phyloP scores from a whole-genome alignment of 225 moss, liverwort and hornwort genomes.

The Lunularia cruciata region DNA sequence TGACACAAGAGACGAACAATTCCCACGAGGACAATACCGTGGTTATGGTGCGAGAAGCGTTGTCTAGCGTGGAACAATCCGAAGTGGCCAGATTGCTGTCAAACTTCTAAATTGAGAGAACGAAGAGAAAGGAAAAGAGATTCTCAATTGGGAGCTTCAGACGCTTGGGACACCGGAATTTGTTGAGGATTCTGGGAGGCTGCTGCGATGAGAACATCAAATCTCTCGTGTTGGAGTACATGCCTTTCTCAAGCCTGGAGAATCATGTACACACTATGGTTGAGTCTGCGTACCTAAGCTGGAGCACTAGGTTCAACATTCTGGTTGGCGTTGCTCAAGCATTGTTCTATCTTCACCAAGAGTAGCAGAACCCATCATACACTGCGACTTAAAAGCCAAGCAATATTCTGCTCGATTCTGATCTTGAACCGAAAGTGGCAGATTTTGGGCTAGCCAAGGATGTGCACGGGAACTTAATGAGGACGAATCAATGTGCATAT shows the following conservation, averaged over 20 bases:
- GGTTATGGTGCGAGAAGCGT: slow-evolving; percentile 32
- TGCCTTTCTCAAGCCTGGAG: slow-evolving; percentile 22
- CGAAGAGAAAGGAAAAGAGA: slow-evolving; percentile 2
- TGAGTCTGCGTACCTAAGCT: neutral
- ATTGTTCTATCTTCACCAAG: slow-evolving; percentile 7
- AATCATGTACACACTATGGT: neutral
- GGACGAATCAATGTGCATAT: slow-evolving; percentile 4
- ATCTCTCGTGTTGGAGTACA: slow-evolving; percentile 24
- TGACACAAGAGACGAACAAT: slow-evolving; percentile 18
- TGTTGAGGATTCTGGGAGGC: slow-evolving; percentile 20
- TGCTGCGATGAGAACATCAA: neutral
- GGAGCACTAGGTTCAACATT: slow-evolving; percentile 18
- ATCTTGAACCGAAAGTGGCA: slow-evolving; percentile 19
- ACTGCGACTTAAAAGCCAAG: slow-evolving; percentile 24
- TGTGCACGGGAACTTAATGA: neutral
- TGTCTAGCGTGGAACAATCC: slow-evolving; percentile 28
- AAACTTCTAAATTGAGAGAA: slow-evolving; percentile 17
- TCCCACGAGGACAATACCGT: slow-evolving; percentile 27
- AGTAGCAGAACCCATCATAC: slow-evolving; percentile 20
- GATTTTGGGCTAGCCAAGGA: slow-evolving; percentile 20
- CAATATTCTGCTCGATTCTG: slow-evolving; percentile 23
- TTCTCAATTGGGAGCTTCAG: slow-evolving; percentile 13
- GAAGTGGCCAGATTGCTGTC: slow-evolving; percentile 26
- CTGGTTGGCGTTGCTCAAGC: slow-evolving; percentile 18
- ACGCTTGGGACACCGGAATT: slow-evolving; percentile 24